Evolutionary conservation across 2,329 filamentous ascomycete genomes (phyloP), one percentile per base, ranked within the genome.

Genomic region (Epichloe sibirici): DNA sequence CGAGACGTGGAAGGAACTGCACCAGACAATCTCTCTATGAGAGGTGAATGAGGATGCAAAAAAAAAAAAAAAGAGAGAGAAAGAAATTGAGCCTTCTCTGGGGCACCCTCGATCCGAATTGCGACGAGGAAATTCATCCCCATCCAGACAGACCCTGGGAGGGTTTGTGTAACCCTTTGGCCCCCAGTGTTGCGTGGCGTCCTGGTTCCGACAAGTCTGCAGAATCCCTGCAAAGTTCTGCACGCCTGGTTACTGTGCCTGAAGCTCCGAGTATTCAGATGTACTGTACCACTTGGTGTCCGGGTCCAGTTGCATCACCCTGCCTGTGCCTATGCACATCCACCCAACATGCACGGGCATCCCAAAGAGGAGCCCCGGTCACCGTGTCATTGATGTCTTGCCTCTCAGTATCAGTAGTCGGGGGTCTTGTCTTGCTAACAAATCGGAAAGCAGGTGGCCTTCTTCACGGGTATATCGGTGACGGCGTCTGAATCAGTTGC

Each of bases 101-200:
- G 28, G 1, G 46, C 23, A 38, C 48, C 28, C 39, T 35, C 13
- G 48, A 50, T 12, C 5, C 48, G n/a, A 44, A 9, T 17, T 37
- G 39, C 17, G 12, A 49, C 44, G 39, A 34, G 37, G 23, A 50
- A 53, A 42, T 50, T n/a, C 47, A 31, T 31, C 3, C 28, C 28
- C 28, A 31, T 31, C 28, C 28, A 9, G 28, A 31, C 28, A 50
- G 44, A 47, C 51, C 35, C 47, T 21, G 48, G 43, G 28, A 37
- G 51, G 47, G 28, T 47, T 49, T 46, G 58, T 58, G 57, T 57
- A 58, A 59, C 57, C 37, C 37, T 51, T 28, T 51, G n/a, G 8
- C 34, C 56, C 56, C 59, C 53, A 44, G 54, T 51, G 42, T 53
- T 59, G 57, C 55, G 54, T 62, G 58, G 59, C 60, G 57, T 60